Conservation (phyloP, 2,329 filamentous ascomycete genomes). For the Microcyclosporella mali region DNA sequence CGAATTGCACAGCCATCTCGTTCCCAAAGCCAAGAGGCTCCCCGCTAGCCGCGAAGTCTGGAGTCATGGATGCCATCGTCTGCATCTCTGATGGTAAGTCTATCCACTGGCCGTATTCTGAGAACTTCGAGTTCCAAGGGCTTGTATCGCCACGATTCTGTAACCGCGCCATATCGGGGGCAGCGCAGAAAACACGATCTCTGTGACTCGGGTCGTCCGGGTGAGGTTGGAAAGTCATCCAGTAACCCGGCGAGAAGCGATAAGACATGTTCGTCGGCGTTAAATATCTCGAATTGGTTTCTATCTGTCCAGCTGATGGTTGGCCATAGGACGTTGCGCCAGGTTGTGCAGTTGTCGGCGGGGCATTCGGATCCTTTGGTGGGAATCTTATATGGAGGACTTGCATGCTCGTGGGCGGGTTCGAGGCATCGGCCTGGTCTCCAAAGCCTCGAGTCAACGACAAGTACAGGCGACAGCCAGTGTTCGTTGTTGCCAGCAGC, state of each 20-base stretch:
- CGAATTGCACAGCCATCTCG: conserved; percentile 93
- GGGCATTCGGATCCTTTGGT: conserved; percentile 44
- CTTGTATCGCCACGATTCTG: conserved; percentile 37
- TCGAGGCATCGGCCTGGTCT: conserved; percentile 53
- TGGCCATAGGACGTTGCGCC: conserved; percentile 20
- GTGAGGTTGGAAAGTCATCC: conserved; percentile 68
- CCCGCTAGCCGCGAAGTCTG: conserved; percentile 61
- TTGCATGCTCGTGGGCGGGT: conserved; percentile 88
- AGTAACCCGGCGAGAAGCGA: conserved; percentile 80
- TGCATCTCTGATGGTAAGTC: conserved; percentile 67
- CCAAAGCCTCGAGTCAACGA: conserved; percentile 76
- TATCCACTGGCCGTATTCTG: conserved; percentile 76
- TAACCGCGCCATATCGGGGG: conserved; percentile 83
- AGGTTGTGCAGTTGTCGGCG: conserved; percentile 14
- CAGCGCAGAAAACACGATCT: conserved; percentile 71
- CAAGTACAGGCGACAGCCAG: conserved; percentile 84
- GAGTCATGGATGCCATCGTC: conserved; percentile 70
- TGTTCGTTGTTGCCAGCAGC: conserved; percentile 82
- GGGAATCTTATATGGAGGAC: conserved; percentile 96
- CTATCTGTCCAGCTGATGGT: conserved; percentile 19
- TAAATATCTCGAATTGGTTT: conserved; percentile 32
- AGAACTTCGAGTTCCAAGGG: conserved; percentile 54
- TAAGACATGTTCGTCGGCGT: conserved; percentile 32
- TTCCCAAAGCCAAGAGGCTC: conserved; percentile 81
- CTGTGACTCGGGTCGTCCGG: conserved; percentile 39